phyloP scores from a whole-genome alignment of 2,329 filamentous ascomycete genomes.

The Alternaria triticimaculans region DNA sequence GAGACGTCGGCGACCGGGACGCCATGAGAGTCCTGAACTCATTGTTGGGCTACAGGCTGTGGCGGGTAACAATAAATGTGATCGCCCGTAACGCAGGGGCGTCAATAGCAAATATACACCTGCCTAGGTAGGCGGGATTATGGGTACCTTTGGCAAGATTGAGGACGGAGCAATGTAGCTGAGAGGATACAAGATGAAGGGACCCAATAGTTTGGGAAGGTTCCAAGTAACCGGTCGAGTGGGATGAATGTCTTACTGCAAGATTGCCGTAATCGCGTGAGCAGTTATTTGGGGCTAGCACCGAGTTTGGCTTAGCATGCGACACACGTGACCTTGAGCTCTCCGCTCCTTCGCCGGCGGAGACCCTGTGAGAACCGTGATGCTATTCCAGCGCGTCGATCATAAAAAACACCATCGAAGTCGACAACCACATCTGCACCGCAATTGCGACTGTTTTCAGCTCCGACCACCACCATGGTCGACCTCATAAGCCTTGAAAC shows the following conservation, averaged over 20 bases:
- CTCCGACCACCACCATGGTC: constrained; percentile 7
- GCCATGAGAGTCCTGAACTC: constrained; percentile 16
- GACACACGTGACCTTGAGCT: constrained; percentile 3
- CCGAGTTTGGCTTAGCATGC: not conserved
- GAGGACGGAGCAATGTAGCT: not conserved
- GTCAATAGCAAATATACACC: constrained; percentile 15
- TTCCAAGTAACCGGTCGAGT: constrained; percentile 4
- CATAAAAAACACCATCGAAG: constrained; percentile 2
- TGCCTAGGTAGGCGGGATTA: constrained; percentile 8
- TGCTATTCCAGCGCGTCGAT: not conserved
- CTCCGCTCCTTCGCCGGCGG: not conserved
- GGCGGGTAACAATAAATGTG: constrained; percentile 14
- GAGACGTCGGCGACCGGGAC: constrained; percentile 24
- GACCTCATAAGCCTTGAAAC: constrained; percentile 6
- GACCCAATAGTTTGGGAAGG: constrained; percentile 1
- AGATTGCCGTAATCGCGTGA: constrained; percentile 7
- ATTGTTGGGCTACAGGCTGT: constrained; percentile 14
- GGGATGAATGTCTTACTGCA: constrained; percentile 15
- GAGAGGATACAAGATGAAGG: not conserved
- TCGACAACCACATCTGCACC: not conserved
- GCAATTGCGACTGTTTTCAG: constrained; percentile 1
- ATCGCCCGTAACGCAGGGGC: constrained; percentile 21
- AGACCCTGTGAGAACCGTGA: constrained; percentile 3
- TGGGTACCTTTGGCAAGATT: constrained; percentile 8
- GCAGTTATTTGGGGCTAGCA: not conserved